These are phyloP conservation scores for Solanum chilense DNA, from an alignment of 257 asterid species.

Conservation along the genomic window DNA sequence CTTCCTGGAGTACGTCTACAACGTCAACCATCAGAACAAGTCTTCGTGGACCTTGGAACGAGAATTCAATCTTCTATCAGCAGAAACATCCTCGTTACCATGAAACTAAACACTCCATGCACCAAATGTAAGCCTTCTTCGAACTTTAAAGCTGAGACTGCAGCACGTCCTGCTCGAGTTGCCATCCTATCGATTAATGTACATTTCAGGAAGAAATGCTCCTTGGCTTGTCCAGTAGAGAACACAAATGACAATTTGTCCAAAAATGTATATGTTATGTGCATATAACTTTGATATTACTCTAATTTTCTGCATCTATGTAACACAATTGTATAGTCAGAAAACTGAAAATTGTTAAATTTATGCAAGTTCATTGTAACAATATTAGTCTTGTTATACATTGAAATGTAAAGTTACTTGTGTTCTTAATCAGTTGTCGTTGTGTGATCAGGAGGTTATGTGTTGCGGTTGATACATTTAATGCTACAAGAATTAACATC, in stretches of 20 bases:
- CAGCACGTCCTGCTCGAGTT: not conserved
- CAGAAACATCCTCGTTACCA: not conserved
- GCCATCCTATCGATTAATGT: not conserved
- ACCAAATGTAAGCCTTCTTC: not conserved
- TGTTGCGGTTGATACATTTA: not conserved
- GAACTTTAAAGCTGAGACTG: not conserved
- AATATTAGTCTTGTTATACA: not conserved
- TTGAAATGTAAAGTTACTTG: not conserved
- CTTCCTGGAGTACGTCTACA: slow-evolving; percentile 56
- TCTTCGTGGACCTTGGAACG: slow-evolving; percentile 70
- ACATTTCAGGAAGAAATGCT: not conserved
- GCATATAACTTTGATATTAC: too few relatives aligned
- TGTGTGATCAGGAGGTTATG: rapidly evolving
- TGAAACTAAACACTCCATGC: not conserved
- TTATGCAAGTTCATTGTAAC: not conserved
- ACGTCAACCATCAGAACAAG: slow-evolving; percentile 59
- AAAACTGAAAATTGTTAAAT: not conserved
- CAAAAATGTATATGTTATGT: not conserved
- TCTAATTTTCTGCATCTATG: not conserved
- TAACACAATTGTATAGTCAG: not conserved
- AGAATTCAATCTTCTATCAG: slow-evolving; percentile 55
- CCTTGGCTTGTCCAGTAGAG: not conserved
- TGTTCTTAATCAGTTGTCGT: not conserved
- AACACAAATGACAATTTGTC: not conserved
- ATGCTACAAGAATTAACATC: not conserved